Base-by-base conservation (phyloP, 495 filamentous ascomycete genomes). In the Penicillium nucicola region DNA sequence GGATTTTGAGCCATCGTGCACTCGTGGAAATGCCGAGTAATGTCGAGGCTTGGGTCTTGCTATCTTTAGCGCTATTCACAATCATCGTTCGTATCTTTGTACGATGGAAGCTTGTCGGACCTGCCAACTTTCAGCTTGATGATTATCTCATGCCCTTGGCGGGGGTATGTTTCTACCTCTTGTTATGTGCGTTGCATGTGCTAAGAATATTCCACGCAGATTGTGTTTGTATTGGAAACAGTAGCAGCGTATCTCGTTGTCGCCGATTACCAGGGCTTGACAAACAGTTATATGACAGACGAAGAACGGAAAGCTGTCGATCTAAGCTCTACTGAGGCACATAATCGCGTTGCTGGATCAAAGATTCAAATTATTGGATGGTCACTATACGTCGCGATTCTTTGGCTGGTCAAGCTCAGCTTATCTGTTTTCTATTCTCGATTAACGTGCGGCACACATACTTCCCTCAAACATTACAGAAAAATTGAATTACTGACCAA, bases 61-160 rank as follows among this genome's bases (percentile, higher is more conserved):
- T 82, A n/a, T 72, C 67, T 6, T 37, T 79, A 19, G 78, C 65
- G 4, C 30, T 79, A 1, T 19, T 62, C 28, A 61, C 75, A 23
- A 77, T 84, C 15, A 34, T 66, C 5, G 48, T 77, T 5, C 77
- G 79, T 0, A 51, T 71, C 0, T 68, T 62, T 31, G 74, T 74
- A 20, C 70, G 81, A 48, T 72, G 74, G 57, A 69, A 48, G 17
- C 62, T 70, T 11, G 75, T 78, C 18, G 78, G 79, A 2, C 51
- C 71, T 12, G 22, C 49, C n/a, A 64, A 71, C 5, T 72, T 77
- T 22, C 67, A 75, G 49, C 61, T 73, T 1, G 81, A 84, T 57
- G 81, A 84, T 51, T 83, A 80, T 54, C 56, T 83, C 1, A 83
- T 83, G 79, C 57, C 78, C 11, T 23, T 82, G 9, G 77, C 76